Percentiles rank a stretch among this genome's conserved stretches.
These are phyloP conservation scores for Erodium chrysanthum DNA, from an alignment of 441 rosid species.

Conservation along the genomic window DNA sequence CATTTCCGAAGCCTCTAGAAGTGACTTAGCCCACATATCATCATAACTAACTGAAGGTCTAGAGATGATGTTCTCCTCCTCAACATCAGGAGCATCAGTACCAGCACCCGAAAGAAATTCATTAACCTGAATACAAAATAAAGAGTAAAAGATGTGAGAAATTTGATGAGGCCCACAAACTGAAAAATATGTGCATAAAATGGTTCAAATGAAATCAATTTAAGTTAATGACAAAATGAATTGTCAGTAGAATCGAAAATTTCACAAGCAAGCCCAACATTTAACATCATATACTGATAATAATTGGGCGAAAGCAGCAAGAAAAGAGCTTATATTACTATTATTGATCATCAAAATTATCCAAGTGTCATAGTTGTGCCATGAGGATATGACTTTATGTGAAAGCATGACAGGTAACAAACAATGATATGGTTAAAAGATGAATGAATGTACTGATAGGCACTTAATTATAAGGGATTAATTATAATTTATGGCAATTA, in stretches of 20 bases:
- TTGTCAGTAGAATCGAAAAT: neutral
- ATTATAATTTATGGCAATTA: neutral
- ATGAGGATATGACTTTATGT: neutral
- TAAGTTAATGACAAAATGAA: neutral
- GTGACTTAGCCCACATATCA: constrained; percentile 99
- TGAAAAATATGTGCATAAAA: neutral
- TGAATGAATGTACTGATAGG: neutral
- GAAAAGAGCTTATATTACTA: neutral
- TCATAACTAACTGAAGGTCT: constrained; percentile 94
- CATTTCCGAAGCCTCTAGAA: constrained; percentile 71
- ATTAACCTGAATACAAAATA: constrained; percentile 53
- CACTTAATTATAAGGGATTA: neutral
- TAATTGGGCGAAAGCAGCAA: neutral
- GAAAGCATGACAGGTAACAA: neutral
- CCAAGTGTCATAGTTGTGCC: neutral
- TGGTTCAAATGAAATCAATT: neutral
- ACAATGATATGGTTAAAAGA: neutral
- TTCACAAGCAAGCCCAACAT: neutral
- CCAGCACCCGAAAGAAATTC: constrained; percentile 97
- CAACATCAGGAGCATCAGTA: constrained; percentile 99
- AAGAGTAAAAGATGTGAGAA: constrained; percentile 9
- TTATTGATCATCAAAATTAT: neutral
- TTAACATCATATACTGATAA: neutral
- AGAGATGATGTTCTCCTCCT: constrained; percentile 75
- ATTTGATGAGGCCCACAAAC: neutral